Percentiles rank a stretch among this genome's conserved stretches.
Conservation (phyloP, 129 eudicot genomes). For the Chrysanthemum makinoi region DNA sequence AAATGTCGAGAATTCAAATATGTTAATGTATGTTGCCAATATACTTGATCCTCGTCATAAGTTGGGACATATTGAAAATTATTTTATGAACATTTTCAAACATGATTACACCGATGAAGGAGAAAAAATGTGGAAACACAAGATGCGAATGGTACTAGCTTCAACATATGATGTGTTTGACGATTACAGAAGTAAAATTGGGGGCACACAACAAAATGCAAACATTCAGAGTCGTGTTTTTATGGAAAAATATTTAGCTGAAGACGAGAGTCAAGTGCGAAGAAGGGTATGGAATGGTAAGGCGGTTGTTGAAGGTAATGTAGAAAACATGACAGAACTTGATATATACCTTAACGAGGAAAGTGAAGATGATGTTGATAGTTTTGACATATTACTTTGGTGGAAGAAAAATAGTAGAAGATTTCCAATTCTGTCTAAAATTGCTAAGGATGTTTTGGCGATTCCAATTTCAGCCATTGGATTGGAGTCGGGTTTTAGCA, state of each 20-base stretch:
- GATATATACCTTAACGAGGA: slow-evolving; percentile 6
- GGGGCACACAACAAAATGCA: neutral
- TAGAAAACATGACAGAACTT: neutral
- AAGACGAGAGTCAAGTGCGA: neutral
- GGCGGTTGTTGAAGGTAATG: slow-evolving; percentile 10
- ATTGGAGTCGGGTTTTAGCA: neutral
- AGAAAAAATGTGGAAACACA: slow-evolving; percentile 10
- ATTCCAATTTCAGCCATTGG: slow-evolving; percentile 9
- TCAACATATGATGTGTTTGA: slow-evolving; percentile 13
- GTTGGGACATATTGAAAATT: neutral
- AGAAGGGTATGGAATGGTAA: neutral
- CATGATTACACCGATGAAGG: slow-evolving; percentile 19
- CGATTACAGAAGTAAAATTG: neutral
- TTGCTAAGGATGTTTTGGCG: slow-evolving; percentile 22
- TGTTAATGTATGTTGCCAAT: slow-evolving; percentile 17
- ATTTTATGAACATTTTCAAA: slow-evolving; percentile 15
- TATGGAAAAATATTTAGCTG: neutral
- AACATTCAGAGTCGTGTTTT: slow-evolving; percentile 1
- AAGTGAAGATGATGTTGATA: neutral
- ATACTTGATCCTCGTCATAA: slow-evolving; percentile 17
- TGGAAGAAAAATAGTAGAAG: slow-evolving; percentile 8
- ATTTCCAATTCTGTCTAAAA: slow-evolving; percentile 15
- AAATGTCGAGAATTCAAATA: slow-evolving; percentile 15
- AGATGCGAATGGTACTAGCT: neutral
- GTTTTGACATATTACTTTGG: slow-evolving; percentile 8